Base-by-base conservation (phyloP, 2,329 filamentous ascomycete species). In the Falciphora oryzae region DNA sequence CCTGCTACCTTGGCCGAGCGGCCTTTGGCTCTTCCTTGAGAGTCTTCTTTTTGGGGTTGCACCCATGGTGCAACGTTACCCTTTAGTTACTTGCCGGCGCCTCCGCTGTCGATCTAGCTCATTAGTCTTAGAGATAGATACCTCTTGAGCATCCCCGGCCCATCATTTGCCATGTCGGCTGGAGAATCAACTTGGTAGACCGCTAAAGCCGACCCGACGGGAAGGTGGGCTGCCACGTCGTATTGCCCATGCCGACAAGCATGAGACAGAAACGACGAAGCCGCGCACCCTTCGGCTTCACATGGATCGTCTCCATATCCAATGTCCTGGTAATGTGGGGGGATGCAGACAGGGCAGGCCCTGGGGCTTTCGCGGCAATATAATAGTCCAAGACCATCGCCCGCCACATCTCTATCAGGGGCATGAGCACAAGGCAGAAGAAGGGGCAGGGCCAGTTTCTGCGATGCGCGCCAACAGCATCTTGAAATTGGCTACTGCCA, bases 381-480 rank as follows among this genome's bases (percentile, higher is more conserved):
- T 29, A 59, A 29, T n/a, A 59, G 22, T 31, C 16, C 61, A 13
- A 50, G 8, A 31, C n/a, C 11, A 11, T 27, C 50, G 60, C 38
- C 22, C 10, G 61, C n/a, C 38, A 62, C 22, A 18, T 29, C n/a
- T 14, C n/a, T 10, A 28, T n/a, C 61, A 57, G 32, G 61, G n/a
- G 13, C 29, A 38, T n/a, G 1, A 14, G 27, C 57, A 27, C 27
- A 27, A 18, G 27, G 6, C 57, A 31, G 27, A 57, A 22, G 7
- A 58, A 11, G 27, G 31, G 31, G 22, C n/a, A 57, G n/a, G 28
- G 8, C 25, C 61, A 38, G 38, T 14, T 61, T 56, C 61, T n/a
- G 50, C 28, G 16, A 62, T 62, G 61, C 61, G 61, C 56, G 62
- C 62, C 29, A 32, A 32, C 32, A 13, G 53, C 62, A 25, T 58